Conservation (phyloP, 2,329 filamentous ascomycete species). For the Bipolaris sorokiniana region DNA sequence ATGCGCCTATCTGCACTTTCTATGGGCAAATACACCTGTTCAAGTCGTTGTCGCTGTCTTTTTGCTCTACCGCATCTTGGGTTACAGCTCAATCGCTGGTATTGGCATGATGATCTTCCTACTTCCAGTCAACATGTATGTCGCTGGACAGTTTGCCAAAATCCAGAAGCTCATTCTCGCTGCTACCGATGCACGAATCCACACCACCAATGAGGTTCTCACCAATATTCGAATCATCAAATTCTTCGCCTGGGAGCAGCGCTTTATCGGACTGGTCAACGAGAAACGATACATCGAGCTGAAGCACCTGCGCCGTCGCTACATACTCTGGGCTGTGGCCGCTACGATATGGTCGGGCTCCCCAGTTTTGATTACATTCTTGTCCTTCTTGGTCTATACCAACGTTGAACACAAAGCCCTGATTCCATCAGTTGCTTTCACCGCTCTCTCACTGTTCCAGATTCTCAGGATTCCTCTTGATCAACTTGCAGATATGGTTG, state of each 20-base stretch:
- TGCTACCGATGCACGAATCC: constrained; percentile 93
- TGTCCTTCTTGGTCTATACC: constrained; percentile 94
- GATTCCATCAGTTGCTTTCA: constrained; percentile 92
- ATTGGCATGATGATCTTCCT: constrained; percentile 89
- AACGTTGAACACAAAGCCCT: constrained; percentile 86
- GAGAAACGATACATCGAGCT: constrained; percentile 86
- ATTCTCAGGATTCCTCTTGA: constrained; percentile 91
- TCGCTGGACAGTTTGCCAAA: constrained; percentile 82
- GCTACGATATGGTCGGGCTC: constrained; percentile 97
- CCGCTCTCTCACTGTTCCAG: constrained; percentile 93
- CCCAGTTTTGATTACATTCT: constrained; percentile 92
- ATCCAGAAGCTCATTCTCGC: constrained; percentile 91
- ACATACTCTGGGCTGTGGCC: constrained; percentile 88
- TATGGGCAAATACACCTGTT: constrained; percentile 89
- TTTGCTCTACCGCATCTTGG: constrained; percentile 88
- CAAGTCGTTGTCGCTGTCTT: constrained; percentile 82
- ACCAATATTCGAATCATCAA: constrained; percentile 99
- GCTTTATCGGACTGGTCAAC: constrained; percentile 83
- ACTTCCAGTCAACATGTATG: constrained; percentile 86
- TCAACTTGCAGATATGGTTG: constrained; percentile 97
- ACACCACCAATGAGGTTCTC: constrained; percentile 94
- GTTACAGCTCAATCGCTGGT: constrained; percentile 90
- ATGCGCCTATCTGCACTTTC: constrained; percentile 91
- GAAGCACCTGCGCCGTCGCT: constrained; percentile 77
- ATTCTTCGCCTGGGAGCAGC: constrained; percentile 97